Percentiles rank a stretch among this genome's conserved stretches.
These are phyloP conservation scores for Margaritispora aquatica DNA, from an alignment of 495 filamentous ascomycete genomes.

Conservation along the genomic window DNA sequence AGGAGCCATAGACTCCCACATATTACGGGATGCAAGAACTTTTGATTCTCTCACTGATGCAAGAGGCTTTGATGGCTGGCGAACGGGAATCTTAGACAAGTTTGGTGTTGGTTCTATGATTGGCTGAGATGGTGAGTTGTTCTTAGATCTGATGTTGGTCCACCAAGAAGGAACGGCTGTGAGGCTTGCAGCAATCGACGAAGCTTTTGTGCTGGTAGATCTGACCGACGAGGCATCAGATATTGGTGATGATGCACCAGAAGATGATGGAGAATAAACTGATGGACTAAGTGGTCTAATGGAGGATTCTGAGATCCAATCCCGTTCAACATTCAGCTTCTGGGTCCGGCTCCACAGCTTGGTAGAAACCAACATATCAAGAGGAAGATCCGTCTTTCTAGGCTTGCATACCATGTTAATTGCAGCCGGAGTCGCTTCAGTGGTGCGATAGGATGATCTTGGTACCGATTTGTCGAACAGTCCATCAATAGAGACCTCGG, in stretches of 20 bases:
- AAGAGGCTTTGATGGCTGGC: conserved; percentile 8
- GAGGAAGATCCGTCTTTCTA: conserved; percentile 1
- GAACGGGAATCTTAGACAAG: conserved; percentile 13
- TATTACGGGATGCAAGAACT: conserved; percentile 15
- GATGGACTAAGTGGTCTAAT: conserved; percentile 20
- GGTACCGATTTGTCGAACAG: conserved; percentile 12
- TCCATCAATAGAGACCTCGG: conserved; percentile 3
- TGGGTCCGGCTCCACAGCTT: conserved; percentile 13
- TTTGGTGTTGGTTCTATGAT: not conserved
- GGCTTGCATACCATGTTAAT: conserved; percentile 20
- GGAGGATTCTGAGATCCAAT: conserved; percentile 26
- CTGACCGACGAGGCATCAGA: conserved; percentile 22
- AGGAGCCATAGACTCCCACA: conserved; percentile 13
- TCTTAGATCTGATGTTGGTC: conserved; percentile 9
- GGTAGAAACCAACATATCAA: conserved; percentile 8
- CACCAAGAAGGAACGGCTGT: conserved; percentile 12
- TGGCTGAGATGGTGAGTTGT: not conserved
- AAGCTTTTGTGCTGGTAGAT: conserved; percentile 25
- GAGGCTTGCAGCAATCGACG: conserved; percentile 8
- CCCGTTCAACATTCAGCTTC: conserved; percentile 11
- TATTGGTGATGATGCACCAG: conserved; percentile 13
- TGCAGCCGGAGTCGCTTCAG: conserved; percentile 9
- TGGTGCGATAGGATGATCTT: conserved; percentile 10
- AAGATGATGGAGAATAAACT: conserved; percentile 15
- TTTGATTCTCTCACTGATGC: conserved; percentile 17